A percentile compares a stretch with the other conserved stretches of the same genome.
Evolutionary conservation across 805 yeast species (phyloP).

Genomic region (Starmera amethionina): DNA sequence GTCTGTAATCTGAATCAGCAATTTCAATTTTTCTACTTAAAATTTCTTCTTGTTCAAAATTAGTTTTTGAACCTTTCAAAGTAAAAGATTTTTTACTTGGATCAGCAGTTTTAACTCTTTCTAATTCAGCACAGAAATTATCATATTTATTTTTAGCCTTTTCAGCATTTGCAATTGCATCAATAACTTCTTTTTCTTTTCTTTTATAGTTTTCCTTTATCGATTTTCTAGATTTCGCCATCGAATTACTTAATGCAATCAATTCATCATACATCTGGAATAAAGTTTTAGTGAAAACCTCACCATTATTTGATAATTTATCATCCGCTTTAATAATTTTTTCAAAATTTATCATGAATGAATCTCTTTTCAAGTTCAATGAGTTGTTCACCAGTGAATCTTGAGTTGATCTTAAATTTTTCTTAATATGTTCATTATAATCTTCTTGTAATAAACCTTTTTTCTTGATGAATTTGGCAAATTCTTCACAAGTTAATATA

Average conservation of each 20-base stretch:
- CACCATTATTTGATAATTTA: slow-evolving; percentile 57
- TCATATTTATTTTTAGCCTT: slow-evolving; percentile 77
- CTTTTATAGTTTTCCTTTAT: slow-evolving; percentile 75
- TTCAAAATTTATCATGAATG: slow-evolving; percentile 58
- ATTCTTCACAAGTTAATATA: slow-evolving; percentile 76
- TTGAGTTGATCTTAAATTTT: slow-evolving; percentile 51
- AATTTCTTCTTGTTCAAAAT: slow-evolving; percentile 85
- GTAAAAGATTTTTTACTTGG: slow-evolving; percentile 79
- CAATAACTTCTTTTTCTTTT: slow-evolving; percentile 76
- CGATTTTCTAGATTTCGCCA: slow-evolving; percentile 62
- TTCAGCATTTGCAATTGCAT: slow-evolving; percentile 75
- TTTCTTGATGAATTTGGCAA: slow-evolving; percentile 66
- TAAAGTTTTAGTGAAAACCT: slow-evolving; percentile 68
- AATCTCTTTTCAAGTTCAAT: slow-evolving; percentile 42
- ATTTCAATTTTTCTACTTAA: slow-evolving; percentile 65
- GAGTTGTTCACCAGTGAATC: slow-evolving; percentile 36
- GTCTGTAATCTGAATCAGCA: slow-evolving; percentile 83
- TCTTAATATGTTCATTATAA: slow-evolving; percentile 62
- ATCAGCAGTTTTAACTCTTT: slow-evolving; percentile 69
- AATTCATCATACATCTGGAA: slow-evolving; percentile 83
- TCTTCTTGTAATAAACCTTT: slow-evolving; percentile 74
- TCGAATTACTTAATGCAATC: slow-evolving; percentile 55
- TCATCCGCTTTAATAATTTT: slow-evolving; percentile 72
- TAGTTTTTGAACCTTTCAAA: slow-evolving; percentile 67
- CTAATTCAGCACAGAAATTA: slow-evolving; percentile 78